Evolutionary conservation across 208 protist species (phyloP).

Genomic region (Trypanosoma congolense): DNA sequence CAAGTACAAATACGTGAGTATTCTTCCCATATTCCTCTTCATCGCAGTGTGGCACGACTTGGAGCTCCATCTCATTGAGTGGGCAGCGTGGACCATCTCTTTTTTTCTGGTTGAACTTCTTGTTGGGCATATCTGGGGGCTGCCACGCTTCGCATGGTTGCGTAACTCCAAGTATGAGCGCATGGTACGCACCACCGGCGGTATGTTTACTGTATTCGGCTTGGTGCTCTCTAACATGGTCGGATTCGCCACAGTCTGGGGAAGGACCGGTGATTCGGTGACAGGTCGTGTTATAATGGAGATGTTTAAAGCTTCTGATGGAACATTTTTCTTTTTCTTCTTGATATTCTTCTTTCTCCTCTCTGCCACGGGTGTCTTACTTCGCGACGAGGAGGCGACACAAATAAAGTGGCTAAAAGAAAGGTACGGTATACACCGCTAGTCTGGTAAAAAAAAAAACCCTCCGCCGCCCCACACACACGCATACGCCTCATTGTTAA

Average conservation of each 20-base stretch:
- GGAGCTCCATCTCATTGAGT: slow-evolving; percentile 60
- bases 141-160: background rate
- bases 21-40: slow-evolving; percentile 91
- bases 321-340: background rate
- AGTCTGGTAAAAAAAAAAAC: too few species aligned
- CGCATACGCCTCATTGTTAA: too few species aligned
- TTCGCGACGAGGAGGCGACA: background rate
- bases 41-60: slow-evolving; percentile 93
- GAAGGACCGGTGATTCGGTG: background rate
- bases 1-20: slow-evolving; percentile 35
- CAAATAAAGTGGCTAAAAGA: background rate
- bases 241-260: slow-evolving; percentile 26
- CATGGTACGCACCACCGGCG: slow-evolving; percentile 24
- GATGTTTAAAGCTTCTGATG: background rate
- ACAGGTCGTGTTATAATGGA: background rate
- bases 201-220: slow-evolving; percentile 26
- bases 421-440: background rate
- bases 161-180: slow-evolving; percentile 13
- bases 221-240: slow-evolving; percentile 63
- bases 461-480: too few species aligned
- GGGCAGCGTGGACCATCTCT: slow-evolving; percentile 49
- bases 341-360: background rate
- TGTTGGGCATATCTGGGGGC: slow-evolving; percentile 25
- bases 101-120: slow-evolving; percentile 56
- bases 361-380: background rate